Conservation (phyloP, 2,329 filamentous ascomycete species). For the Uncinocarpus reesii region DNA sequence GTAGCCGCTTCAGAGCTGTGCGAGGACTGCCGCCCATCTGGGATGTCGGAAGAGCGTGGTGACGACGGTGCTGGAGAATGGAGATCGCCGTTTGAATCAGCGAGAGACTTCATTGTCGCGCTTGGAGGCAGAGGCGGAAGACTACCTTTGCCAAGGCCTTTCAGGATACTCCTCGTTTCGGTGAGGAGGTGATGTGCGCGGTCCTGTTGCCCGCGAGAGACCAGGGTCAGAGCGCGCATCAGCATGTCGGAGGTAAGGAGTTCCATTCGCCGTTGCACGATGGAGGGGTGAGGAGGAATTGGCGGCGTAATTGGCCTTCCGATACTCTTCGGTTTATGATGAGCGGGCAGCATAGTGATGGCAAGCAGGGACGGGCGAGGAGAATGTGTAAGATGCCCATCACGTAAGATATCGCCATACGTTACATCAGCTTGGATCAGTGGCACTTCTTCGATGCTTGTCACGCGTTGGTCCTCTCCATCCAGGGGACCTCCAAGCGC, state of each 20-base stretch:
- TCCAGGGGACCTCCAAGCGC: constrained; percentile 82
- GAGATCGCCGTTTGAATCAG: constrained; percentile 26
- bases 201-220: constrained; percentile 85
- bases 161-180: constrained; percentile 89
- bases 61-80: constrained; percentile 31
- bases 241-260: constrained; percentile 96
- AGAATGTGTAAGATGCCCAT: constrained; percentile 74
- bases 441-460: constrained; percentile 88
- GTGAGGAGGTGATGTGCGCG: constrained; percentile 82
- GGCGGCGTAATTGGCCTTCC: constrained; percentile 53
- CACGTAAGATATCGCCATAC: constrained; percentile 86
- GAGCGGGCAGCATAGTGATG: constrained; percentile 78
- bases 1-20: constrained; percentile 36
- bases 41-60: constrained; percentile 29
- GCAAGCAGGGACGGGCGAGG: constrained; percentile 82
- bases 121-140: constrained; percentile 70
- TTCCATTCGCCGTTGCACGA: constrained; percentile 96
- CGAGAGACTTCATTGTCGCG: constrained; percentile 26
- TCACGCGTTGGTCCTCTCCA: constrained; percentile 67
- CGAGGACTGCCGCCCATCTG: constrained; percentile 23
- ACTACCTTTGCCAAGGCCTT: constrained; percentile 89
- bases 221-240: constrained; percentile 78
- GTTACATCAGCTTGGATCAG: constrained; percentile 88
- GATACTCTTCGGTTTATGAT: constrained; percentile 51
- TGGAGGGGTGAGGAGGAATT: constrained; percentile 87